phyloP scores from a whole-genome alignment of 352 stramenopile genomes.

The Globisporangium orthogonon region DNA sequence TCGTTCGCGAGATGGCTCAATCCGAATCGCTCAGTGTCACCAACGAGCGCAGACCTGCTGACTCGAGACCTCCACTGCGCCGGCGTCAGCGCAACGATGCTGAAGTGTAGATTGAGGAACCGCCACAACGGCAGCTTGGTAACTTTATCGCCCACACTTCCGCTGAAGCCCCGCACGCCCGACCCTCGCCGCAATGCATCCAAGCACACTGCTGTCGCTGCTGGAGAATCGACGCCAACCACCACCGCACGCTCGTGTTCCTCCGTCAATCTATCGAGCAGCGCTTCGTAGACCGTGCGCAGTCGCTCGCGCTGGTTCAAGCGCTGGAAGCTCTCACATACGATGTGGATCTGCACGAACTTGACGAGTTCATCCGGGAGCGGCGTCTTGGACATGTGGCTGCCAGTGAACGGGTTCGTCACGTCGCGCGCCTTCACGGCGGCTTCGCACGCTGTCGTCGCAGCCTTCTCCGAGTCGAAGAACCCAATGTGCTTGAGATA shows the following conservation, averaged over 20 bases:
- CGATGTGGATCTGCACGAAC: constrained; percentile 43
- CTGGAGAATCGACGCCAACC: background rate
- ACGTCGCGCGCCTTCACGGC: constrained; percentile 27
- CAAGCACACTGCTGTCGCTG: background rate
- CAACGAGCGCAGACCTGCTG: constrained; percentile 7
- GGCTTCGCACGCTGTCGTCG: constrained; percentile 27
- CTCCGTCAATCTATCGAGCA: constrained; percentile 9
- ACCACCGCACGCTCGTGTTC: background rate
- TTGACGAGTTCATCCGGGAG: constrained; percentile 22
- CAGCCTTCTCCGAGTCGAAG: constrained; percentile 54
- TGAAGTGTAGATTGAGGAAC: constrained; percentile 31
- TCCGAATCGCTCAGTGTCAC: constrained; percentile 49
- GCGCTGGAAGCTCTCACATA: constrained; percentile 46
- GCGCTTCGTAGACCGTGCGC: constrained; percentile 30
- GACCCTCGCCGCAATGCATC: background rate
- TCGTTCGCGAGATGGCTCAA: constrained; percentile 47
- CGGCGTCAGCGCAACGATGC: constrained; percentile 35
- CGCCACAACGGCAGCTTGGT: constrained; percentile 34
- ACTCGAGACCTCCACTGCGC: constrained; percentile 29
- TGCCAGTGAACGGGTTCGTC: constrained; percentile 36
- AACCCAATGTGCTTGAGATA: constrained; percentile 36
- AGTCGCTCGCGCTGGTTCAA: constrained; percentile 40
- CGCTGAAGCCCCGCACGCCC: constrained; percentile 26
- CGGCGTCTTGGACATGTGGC: constrained; percentile 16
- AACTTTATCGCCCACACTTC: constrained; percentile 26